phyloP scores from a whole-genome alignment of 352 stramenopile species.

The Phytopythium oedochilum region DNA sequence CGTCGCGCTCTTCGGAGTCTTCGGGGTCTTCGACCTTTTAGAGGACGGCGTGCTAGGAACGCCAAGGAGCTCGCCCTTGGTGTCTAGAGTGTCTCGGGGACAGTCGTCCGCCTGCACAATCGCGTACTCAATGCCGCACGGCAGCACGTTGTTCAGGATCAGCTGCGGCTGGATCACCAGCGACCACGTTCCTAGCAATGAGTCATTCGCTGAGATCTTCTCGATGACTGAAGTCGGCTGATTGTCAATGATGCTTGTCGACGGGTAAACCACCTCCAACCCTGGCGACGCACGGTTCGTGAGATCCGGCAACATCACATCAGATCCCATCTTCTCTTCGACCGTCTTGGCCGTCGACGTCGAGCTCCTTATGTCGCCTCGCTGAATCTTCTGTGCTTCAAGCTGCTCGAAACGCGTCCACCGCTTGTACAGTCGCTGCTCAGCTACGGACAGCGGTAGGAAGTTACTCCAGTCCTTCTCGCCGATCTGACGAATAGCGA shows the following conservation, averaged over 20 bases:
- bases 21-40: slow-evolving; percentile 43
- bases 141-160: slow-evolving; percentile 77
- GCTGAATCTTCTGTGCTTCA: slow-evolving; percentile 56
- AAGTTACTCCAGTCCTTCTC: slow-evolving; percentile 85
- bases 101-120: slow-evolving; percentile 80
- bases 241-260: slow-evolving; percentile 69
- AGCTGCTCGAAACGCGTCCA: slow-evolving; percentile 69
- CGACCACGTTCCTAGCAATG: slow-evolving; percentile 55
- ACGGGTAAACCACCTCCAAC: slow-evolving; percentile 67
- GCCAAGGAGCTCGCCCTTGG: slow-evolving; percentile 49
- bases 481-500: slow-evolving; percentile 80
- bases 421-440: slow-evolving; percentile 72
- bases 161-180: slow-evolving; percentile 82
- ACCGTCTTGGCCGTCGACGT: slow-evolving; percentile 50
- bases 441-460: slow-evolving; percentile 56
- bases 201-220: slow-evolving; percentile 61
- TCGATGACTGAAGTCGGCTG: slow-evolving; percentile 78
- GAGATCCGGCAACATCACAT: slow-evolving; percentile 43
- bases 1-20: slow-evolving; percentile 27
- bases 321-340: slow-evolving; percentile 64
- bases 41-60: slow-evolving; percentile 22
- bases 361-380: slow-evolving; percentile 34
- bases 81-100: slow-evolving; percentile 49
- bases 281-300: slow-evolving; percentile 39
- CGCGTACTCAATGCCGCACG: slow-evolving; percentile 76